Evolutionary conservation across 352 stramenopile species (phyloP).

Genomic region (Pythium folliculosum): DNA sequence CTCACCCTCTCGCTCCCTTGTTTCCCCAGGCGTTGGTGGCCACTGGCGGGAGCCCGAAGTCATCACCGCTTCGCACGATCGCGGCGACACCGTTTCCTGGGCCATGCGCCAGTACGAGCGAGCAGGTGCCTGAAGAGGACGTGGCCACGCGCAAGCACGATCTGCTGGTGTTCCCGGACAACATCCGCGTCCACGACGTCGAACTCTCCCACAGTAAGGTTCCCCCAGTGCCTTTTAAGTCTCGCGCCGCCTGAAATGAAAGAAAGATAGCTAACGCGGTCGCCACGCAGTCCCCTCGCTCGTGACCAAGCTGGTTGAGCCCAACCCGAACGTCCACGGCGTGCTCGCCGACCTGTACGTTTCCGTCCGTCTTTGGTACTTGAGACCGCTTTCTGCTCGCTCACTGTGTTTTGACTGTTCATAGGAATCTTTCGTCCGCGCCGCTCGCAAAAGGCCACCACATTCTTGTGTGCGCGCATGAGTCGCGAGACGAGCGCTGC

Average conservation of each 20-base stretch:
- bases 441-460: constrained; percentile 46
- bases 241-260: no score
- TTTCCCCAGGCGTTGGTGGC: constrained; percentile 12
- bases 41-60: constrained; percentile 11
- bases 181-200: constrained; percentile 58
- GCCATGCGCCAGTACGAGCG: constrained; percentile 5
- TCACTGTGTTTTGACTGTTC: neutral
- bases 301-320: constrained; percentile 13
- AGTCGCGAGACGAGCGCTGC: constrained; percentile 62
- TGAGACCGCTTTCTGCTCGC: neutral
- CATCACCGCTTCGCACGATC: constrained; percentile 33
- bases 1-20: neutral
- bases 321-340: constrained; percentile 2
- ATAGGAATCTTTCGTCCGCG: constrained; percentile 45
- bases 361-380: neutral
- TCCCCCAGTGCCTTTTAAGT: no score
- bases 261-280: neutral
- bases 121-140: neutral
- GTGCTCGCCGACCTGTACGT: constrained; percentile 18
- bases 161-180: constrained; percentile 72
- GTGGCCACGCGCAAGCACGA: constrained; percentile 39
- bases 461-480: constrained; percentile 74
- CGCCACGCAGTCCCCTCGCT: constrained; percentile 10
- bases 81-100: constrained; percentile 53
- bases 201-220: constrained; percentile 43